These are phyloP conservation scores for Daldinia decipiens DNA, from an alignment of 495 filamentous ascomycete genomes.

Conservation along the genomic window DNA sequence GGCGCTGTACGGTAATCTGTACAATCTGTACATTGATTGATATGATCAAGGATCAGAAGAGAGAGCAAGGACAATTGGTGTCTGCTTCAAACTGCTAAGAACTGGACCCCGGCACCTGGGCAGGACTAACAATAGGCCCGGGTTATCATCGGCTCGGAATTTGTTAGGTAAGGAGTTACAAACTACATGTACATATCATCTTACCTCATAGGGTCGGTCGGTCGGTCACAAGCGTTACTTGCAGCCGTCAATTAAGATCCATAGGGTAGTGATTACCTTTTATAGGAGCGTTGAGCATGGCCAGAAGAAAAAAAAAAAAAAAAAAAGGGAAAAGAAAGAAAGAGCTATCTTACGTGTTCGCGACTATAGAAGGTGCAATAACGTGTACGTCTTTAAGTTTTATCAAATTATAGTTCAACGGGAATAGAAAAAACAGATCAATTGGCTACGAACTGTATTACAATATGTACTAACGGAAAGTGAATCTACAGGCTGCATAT, in stretches of 20 bases:
- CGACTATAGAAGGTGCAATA: slow-evolving; percentile 2
- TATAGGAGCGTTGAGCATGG: not conserved
- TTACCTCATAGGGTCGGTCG: not conserved
- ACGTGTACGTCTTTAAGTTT: not conserved
- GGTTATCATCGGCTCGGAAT: slow-evolving; percentile 40
- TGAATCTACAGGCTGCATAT: slow-evolving; percentile 3
- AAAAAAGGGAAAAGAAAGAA: not conserved
- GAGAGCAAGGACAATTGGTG: slow-evolving; percentile 20
- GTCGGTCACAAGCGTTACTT: not conserved
- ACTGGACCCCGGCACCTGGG: slow-evolving; percentile 7
- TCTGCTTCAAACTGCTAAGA: slow-evolving; percentile 20
- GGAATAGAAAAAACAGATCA: not conserved
- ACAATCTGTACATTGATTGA: slow-evolving; percentile 39
- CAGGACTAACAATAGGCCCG: slow-evolving; percentile 19
- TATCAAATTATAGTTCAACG: not conserved
- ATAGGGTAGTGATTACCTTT: not conserved
- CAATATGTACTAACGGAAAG: not conserved
- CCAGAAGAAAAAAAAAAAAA: not conserved
- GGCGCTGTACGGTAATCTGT: slow-evolving; percentile 36
- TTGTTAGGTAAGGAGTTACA: slow-evolving; percentile 11
- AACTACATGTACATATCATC: not conserved
- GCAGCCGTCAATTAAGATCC: not conserved
- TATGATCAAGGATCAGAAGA: slow-evolving; percentile 41
- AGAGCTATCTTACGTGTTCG: not conserved
- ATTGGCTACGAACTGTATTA: not conserved